Conservation (phyloP, 352 stramenopile species). For the Phytophthora sp. region DNA sequence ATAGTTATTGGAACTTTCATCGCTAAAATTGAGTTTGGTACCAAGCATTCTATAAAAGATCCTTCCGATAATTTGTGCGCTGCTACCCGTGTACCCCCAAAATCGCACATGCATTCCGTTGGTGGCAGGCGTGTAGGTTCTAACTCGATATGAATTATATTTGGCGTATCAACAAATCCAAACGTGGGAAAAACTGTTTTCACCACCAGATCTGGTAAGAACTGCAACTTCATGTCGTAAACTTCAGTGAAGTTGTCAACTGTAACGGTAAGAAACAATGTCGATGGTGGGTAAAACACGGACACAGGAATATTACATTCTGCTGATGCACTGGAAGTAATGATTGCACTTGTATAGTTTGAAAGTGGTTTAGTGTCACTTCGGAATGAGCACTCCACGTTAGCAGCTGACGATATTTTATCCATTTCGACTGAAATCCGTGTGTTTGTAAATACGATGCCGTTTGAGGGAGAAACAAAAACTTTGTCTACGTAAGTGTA, state of each 20-base stretch:
- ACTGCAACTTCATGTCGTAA: slow-evolving; percentile 21
- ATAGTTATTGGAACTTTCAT: slow-evolving; percentile 27
- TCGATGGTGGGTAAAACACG: background rate
- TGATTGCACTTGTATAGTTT: background rate
- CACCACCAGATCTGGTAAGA: slow-evolving; percentile 14
- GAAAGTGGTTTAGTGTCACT: background rate
- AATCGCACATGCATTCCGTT: slow-evolving; percentile 32
- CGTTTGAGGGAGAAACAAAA: slow-evolving; percentile 30
- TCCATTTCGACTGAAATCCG: slow-evolving; percentile 28
- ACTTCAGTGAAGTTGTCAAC: slow-evolving; percentile 30
- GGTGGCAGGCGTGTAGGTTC: background rate
- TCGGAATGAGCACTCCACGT: slow-evolving; percentile 36
- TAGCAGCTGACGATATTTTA: slow-evolving; percentile 12
- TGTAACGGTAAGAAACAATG: slow-evolving; percentile 26
- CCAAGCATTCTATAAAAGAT: slow-evolving; percentile 33
- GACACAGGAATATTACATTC: slow-evolving; percentile 23
- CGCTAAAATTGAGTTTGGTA: slow-evolving; percentile 10
- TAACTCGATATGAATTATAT: slow-evolving; percentile 26
- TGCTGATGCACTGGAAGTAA: slow-evolving; percentile 10
- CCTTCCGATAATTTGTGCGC: background rate
- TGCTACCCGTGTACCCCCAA: slow-evolving; percentile 20
- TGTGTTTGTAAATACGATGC: slow-evolving; percentile 40
- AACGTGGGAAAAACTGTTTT: slow-evolving; percentile 29
- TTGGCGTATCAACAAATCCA: slow-evolving; percentile 26
- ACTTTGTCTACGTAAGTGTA: slow-evolving; percentile 11